Base-by-base conservation (phyloP, 768 basidiomycete species). In the Rhizopogon vesiculosus region DNA sequence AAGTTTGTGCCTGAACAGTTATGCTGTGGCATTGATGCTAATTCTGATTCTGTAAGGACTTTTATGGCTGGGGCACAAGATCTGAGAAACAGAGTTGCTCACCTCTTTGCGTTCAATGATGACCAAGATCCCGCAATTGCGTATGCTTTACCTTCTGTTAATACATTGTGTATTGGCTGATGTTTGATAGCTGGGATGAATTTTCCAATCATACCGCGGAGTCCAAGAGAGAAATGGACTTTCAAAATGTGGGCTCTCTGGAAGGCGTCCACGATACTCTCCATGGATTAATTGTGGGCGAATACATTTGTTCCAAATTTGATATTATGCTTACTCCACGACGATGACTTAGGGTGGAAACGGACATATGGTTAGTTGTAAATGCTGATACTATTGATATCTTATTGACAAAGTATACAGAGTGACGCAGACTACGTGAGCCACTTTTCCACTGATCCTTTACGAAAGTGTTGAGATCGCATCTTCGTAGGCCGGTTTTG, bases 151-250 rank as follows among this genome's bases (percentile, higher is more conserved):
- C 12, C 22, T 44, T 7, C 19, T 28, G 22, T 5, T 1, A 9
- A 16, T 39, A 35, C 39, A 35, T 42, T 31, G 18, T 25, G 6
- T 40, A 25, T 29, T 62, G 31, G 55, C 42, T 13, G 2, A 55
- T 44, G 13, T 15, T n/a, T 45, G 15, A 44, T 18, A 68, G 67
- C 25, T 68, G 67, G 45, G 66, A 69, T 18, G 61, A 66, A 12
- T 69, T 67, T 39, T 69, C 67, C n/a, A 68, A 68, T 56, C 57
- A 58, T 5, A 53, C 25, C 7, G 56, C 61, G 13, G 55, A 63
- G 25, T 67, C 68, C n/a, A 56, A 57, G 7, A 51, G 61, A 29
- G 55, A 56, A 0, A 56, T 38, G 6, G 59, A 57, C 35, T 55
- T 56, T 15, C 28, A 31, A 39, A 57, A 54, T 46, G 43, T 25